These are phyloP conservation scores for Diatrype stigma DNA, from an alignment of 2,329 filamentous ascomycete genomes.

Conservation along the genomic window DNA sequence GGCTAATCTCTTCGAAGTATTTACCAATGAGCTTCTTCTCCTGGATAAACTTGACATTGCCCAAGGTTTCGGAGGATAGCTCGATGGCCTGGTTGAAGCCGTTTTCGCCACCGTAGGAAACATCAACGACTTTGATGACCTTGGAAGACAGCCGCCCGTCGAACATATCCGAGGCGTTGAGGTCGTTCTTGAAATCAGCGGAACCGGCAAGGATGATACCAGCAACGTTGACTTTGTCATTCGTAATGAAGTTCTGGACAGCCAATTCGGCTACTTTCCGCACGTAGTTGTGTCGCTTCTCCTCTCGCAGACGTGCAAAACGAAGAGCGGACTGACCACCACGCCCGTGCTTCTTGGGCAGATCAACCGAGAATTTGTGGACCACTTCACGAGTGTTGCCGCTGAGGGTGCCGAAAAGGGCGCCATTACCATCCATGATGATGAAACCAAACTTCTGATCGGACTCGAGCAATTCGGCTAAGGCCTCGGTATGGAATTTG, in stretches of 20 bases:
- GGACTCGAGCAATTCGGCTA: conserved; percentile 95
- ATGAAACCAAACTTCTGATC: conserved; percentile 99
- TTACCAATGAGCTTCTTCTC: conserved; percentile 99
- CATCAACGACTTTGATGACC: conserved; percentile 99
- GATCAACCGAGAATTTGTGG: conserved; percentile 97
- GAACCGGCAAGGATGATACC: conserved; percentile 94
- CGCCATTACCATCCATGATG: conserved; percentile 99
- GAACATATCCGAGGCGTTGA: conserved; percentile 97
- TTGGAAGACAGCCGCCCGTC: conserved; percentile 86
- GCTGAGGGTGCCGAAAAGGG: conserved; percentile 92
- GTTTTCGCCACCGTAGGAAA: conserved; percentile 98
- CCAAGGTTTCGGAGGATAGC: conserved; percentile 86
- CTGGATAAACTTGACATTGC: conserved; percentile 99
- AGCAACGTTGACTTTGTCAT: conserved; percentile 96
- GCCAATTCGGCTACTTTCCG: conserved; percentile 97
- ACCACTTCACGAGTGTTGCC: conserved; percentile 96
- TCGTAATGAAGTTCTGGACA: conserved; percentile 98
- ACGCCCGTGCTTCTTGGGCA: conserved; percentile 99
- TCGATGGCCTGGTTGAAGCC: conserved; percentile 99
- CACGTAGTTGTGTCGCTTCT: conserved; percentile 99
- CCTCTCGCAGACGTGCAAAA: conserved; percentile 98
- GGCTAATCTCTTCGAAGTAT: conserved; percentile 98
- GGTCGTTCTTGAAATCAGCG: conserved; percentile 98
- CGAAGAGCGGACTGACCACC: conserved; percentile 99
- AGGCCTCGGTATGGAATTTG: conserved; percentile 97